phyloP scores from a whole-genome alignment of 2,329 filamentous ascomycete genomes.

The Pseudogymnoascus sp. region DNA sequence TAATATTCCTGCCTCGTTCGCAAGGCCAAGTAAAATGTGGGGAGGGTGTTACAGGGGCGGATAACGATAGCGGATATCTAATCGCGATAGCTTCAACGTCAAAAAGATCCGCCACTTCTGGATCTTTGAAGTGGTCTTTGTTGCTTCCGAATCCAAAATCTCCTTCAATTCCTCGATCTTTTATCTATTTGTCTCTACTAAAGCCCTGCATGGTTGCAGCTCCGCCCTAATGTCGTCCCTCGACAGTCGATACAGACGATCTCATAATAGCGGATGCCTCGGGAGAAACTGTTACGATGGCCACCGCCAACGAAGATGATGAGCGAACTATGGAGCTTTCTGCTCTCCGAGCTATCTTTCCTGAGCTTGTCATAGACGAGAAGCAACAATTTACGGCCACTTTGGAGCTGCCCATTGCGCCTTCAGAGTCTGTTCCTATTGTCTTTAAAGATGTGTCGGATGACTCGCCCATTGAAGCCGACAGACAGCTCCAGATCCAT shows the following conservation, averaged over 20 bases:
- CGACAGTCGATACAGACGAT: background rate
- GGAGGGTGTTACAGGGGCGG: background rate
- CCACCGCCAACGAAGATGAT: conserved; percentile 54
- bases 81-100: background rate
- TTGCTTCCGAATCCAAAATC: background rate
- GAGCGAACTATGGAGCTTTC: conserved; percentile 53
- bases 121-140: background rate
- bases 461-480: conserved; percentile 20
- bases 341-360: conserved; percentile 58
- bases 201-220: conserved; percentile 6
- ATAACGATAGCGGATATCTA: conserved; percentile 6
- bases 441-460: background rate
- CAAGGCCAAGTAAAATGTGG: background rate
- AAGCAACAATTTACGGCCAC: conserved; percentile 39
- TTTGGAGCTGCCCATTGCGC: conserved; percentile 54
- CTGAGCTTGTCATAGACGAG: conserved; percentile 50
- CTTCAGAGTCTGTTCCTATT: conserved; percentile 44
- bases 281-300: background rate
- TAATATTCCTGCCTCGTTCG: background rate
- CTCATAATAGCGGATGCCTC: background rate
- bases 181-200: background rate
- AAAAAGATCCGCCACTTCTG: background rate
- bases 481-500: conserved; percentile 40
- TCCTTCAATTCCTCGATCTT: background rate
- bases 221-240: background rate